These are phyloP conservation scores for Cryoendolithus antarcticus DNA, from an alignment of 2,329 filamentous ascomycete species.

Conservation along the genomic window DNA sequence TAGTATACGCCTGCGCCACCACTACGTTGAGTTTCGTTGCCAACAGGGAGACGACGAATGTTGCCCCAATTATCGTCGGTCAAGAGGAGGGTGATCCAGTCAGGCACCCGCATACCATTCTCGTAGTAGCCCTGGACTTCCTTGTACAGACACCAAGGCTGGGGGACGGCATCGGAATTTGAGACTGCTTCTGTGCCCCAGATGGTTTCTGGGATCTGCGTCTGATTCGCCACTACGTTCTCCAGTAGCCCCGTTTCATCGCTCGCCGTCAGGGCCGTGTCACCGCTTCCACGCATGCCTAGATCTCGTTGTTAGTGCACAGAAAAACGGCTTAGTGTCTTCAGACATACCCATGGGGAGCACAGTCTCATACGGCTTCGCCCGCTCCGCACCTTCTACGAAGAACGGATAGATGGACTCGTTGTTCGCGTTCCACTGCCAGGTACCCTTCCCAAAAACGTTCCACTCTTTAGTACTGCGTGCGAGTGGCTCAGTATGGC, in stretches of 20 bases:
- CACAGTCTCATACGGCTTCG: constrained; percentile 53
- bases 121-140: constrained; percentile 61
- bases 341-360: constrained; percentile 41
- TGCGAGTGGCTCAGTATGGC: constrained; percentile 61
- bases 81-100: constrained; percentile 57
- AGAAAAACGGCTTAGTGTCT: too few relatives aligned
- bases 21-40: constrained; percentile 44
- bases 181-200: constrained; percentile 38
- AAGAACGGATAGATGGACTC: constrained; percentile 57
- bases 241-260: constrained; percentile 49
- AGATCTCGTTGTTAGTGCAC: too few relatives aligned
- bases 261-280: constrained; percentile 47
- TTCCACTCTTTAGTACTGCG: constrained; percentile 42
- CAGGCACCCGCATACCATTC: constrained; percentile 49
- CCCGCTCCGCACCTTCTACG: constrained; percentile 51
- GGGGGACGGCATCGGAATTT: constrained; percentile 44
- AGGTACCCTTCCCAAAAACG: constrained; percentile 42
- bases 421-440: constrained; percentile 61
- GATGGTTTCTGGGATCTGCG: constrained; percentile 44
- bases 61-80: constrained; percentile 54
- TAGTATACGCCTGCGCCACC: constrained; percentile 58
- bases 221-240: constrained; percentile 48
- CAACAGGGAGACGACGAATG: constrained; percentile 48
- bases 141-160: constrained; percentile 64
- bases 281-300: constrained; percentile 46